Evolutionary conservation across 441 rosid genomes (phyloP), one percentile per base, ranked within the genome.

Genomic region (Euphorbia schlechtendalii): DNA sequence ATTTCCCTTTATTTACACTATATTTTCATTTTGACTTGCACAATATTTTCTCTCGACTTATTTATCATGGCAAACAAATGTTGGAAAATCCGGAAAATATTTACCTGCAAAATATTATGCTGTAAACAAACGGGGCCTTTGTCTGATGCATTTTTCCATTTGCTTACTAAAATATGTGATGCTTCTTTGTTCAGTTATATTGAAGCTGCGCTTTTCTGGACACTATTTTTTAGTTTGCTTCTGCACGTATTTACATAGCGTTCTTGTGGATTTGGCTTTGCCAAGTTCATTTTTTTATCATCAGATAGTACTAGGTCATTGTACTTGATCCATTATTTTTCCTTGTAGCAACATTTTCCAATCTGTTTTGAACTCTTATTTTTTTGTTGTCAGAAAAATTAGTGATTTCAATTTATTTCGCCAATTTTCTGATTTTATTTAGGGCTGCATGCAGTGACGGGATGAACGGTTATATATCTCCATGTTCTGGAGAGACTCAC

Each of bases 401-500:
- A 14, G n/a, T 45, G 28, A 27, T n/a, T 58, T 48, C 45, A 56
- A 59, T 68, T 24, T 52, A 17, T 63, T 40, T 71, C 67, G 67
- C 63, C 59, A 28, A 66, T 76, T 62, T 56, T 57, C 83, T 88
- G 78, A 82, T 71, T 69, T 36, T 61, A 63, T 54, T 75, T 81
- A 68, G 71, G 78, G 69, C 68, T 83, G 18, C 73, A 14, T 90
- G 90, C 90, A 92, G 97, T 73, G 92, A 81, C 68, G 97, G 91
- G 63, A 88, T 93, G 97, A 88, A 90, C 62, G 99, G 97, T 64
- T 93, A 83, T 75, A 73, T 93, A 71, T 83, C 83, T 41, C 89
- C 90, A 40, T 90, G 92, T 69, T 82, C 76, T 66, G 96, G 84
- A 72, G 93, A 87, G 71, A 69, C 87, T 60, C 90, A 84, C 59